A percentile compares a stretch with the other conserved stretches of the same genome.
Evolutionary conservation across 1,139 yeast species (phyloP).

Genomic region (Pichia sp.): DNA sequence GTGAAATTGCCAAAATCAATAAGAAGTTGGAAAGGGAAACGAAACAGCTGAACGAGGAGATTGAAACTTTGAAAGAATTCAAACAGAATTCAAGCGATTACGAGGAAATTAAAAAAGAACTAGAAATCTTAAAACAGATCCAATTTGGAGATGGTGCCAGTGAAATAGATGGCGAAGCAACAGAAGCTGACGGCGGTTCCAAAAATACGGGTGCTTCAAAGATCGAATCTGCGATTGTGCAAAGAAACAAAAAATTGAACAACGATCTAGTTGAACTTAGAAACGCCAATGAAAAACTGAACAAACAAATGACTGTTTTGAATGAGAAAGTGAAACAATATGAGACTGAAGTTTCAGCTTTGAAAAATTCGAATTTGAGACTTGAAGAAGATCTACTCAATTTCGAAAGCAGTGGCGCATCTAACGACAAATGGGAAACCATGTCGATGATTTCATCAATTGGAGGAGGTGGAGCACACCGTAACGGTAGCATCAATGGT

Average conservation of each 20-base stretch:
- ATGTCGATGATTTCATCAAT: constrained; percentile 62
- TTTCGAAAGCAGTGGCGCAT: constrained; percentile 32
- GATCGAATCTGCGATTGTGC: constrained; percentile 42
- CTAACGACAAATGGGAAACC: constrained; percentile 42
- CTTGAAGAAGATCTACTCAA: constrained; percentile 64
- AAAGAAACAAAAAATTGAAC: constrained; percentile 52
- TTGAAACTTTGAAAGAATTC: constrained; percentile 39
- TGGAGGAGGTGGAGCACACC: constrained; percentile 24
- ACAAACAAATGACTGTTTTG: constrained; percentile 26
- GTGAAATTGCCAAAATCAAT: constrained; percentile 24
- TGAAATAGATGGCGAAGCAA: constrained; percentile 1
- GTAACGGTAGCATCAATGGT: constrained; percentile 15
- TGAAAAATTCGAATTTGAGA: constrained; percentile 42
- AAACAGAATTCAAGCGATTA: constrained; percentile 50
- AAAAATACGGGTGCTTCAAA: constrained; percentile 16
- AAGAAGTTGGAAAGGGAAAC: constrained; percentile 33
- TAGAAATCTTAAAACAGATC: constrained; percentile 61
- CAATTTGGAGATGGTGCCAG: constrained; percentile 46
- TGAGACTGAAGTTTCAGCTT: constrained; percentile 28
- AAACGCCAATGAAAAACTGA: constrained; percentile 39
- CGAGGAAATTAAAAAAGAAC: constrained; percentile 69
- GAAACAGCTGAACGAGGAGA: constrained; percentile 40
- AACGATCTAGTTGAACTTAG: constrained; percentile 53
- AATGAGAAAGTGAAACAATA: constrained; percentile 34
- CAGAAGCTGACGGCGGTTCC: no score